These are phyloP conservation scores for Blastosporella zonata DNA, from an alignment of 1,284 basidiomycete species.

Conservation along the genomic window DNA sequence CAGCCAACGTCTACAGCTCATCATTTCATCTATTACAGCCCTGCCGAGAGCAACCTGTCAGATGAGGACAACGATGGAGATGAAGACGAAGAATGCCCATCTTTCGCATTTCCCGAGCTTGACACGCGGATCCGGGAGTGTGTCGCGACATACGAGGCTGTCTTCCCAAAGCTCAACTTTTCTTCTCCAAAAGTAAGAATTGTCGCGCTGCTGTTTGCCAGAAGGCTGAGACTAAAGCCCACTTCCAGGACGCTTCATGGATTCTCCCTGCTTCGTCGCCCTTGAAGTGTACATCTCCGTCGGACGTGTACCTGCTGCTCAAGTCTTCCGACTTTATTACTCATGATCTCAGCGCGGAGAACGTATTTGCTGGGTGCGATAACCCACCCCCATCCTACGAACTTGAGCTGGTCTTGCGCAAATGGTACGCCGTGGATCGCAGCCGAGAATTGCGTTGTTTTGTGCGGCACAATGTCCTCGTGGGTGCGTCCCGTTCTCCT, in stretches of 20 bases:
- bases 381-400: slow-evolving; percentile 38
- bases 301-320: slow-evolving; percentile 89
- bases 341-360: slow-evolving; percentile 68
- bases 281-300: slow-evolving; percentile 82
- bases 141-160: slow-evolving; percentile 73
- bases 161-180: slow-evolving; percentile 96
- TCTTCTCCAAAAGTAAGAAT: slow-evolving; percentile 81
- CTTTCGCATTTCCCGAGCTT: slow-evolving; percentile 73
- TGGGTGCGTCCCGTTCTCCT: slow-evolving; percentile 51
- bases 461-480: slow-evolving; percentile 63
- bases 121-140: slow-evolving; percentile 70
- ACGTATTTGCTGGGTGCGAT: slow-evolving; percentile 63
- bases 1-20: not conserved
- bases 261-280: slow-evolving; percentile 85
- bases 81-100: slow-evolving; percentile 30
- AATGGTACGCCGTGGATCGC: slow-evolving; percentile 86
- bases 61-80: slow-evolving; percentile 44
- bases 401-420: slow-evolving; percentile 87
- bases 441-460: slow-evolving; percentile 88
- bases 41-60: slow-evolving; percentile 52
- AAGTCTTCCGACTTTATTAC: slow-evolving; percentile 91
- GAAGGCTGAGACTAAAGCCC: not conserved
- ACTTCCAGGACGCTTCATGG: slow-evolving; percentile 83
- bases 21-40: slow-evolving; percentile 35
- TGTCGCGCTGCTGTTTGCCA: not conserved